Percentiles rank a stretch among this genome's conserved stretches.
phyloP scores from a whole-genome alignment of 2,329 filamentous ascomycete genomes.

The Ilyonectria robusta region DNA sequence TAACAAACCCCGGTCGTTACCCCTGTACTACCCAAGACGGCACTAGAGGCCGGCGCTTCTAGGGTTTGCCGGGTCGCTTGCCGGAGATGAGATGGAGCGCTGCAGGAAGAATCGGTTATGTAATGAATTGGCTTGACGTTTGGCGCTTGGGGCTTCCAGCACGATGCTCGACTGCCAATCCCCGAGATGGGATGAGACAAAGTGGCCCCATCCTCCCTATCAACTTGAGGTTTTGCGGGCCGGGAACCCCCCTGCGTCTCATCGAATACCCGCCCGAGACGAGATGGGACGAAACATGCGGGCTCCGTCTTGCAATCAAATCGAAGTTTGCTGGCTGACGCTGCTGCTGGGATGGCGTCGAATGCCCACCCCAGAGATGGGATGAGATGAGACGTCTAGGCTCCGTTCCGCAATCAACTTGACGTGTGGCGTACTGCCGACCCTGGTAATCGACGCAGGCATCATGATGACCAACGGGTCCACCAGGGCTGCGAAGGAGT shows the following conservation, averaged over 20 bases:
- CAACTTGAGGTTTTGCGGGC: too few species aligned
- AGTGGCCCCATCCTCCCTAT: too few species aligned
- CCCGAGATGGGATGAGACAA: not conserved
- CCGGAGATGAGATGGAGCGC: not conserved
- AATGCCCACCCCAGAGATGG: not conserved
- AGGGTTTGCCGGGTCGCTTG: not conserved
- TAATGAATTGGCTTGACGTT: not conserved
- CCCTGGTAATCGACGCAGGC: not conserved
- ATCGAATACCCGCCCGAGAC: not conserved
- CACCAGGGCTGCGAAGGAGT: not conserved
- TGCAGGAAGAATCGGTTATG: not conserved
- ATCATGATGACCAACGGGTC: not conserved
- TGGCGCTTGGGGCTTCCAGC: not conserved
- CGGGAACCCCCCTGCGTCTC: too few species aligned
- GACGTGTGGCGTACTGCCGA: not conserved
- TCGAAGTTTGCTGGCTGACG: conserved; percentile 1
- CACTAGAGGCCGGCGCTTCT: not conserved
- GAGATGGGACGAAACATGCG: conserved; percentile 22
- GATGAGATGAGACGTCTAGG: not conserved
- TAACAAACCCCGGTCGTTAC: too few species aligned
- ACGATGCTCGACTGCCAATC: not conserved
- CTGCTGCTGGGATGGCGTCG: not conserved
- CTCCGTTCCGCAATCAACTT: not conserved
- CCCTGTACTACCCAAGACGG: too few species aligned
- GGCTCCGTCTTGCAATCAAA: conserved; percentile 14